A percentile compares a stretch with the other conserved stretches of the same genome.
Conservation (phyloP, 805 yeast species). For the Blastobotrys parvus region DNA sequence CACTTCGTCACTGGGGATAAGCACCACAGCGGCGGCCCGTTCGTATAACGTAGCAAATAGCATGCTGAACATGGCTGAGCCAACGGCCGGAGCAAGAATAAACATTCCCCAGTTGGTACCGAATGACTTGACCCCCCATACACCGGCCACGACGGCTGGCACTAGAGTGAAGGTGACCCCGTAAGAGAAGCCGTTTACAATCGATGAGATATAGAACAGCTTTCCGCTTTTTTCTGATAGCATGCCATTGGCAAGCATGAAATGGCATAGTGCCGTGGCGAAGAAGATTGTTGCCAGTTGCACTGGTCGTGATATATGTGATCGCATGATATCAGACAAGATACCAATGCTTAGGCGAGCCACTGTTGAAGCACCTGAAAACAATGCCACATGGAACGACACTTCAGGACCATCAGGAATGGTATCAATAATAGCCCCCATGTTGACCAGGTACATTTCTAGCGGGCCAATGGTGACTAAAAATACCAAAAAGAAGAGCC, state of each 20-base stretch:
- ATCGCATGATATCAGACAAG: constrained; percentile 50
- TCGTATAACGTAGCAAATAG: constrained; percentile 62
- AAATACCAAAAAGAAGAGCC: constrained; percentile 54
- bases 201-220: constrained; percentile 30
- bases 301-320: constrained; percentile 21
- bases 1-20: background rate
- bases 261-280: constrained; percentile 33
- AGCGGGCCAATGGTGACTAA: constrained; percentile 71
- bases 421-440: constrained; percentile 61
- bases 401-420: constrained; percentile 22
- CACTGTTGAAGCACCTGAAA: constrained; percentile 60
- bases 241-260: constrained; percentile 22
- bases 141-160: constrained; percentile 74
- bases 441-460: constrained; percentile 75
- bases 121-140: constrained; percentile 82
- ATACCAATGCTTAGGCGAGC: constrained; percentile 63
- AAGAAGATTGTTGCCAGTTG: constrained; percentile 25
- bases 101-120: constrained; percentile 93
- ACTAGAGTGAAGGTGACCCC: constrained; percentile 81
- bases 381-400: constrained; percentile 41
- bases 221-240: constrained; percentile 17
- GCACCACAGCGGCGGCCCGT: constrained; percentile 5
- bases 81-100: constrained; percentile 82
- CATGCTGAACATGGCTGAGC: constrained; percentile 60
- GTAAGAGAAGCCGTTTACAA: constrained; percentile 59